phyloP scores from a whole-genome alignment of 768 basidiomycete genomes.

The Amanita thiersii region DNA sequence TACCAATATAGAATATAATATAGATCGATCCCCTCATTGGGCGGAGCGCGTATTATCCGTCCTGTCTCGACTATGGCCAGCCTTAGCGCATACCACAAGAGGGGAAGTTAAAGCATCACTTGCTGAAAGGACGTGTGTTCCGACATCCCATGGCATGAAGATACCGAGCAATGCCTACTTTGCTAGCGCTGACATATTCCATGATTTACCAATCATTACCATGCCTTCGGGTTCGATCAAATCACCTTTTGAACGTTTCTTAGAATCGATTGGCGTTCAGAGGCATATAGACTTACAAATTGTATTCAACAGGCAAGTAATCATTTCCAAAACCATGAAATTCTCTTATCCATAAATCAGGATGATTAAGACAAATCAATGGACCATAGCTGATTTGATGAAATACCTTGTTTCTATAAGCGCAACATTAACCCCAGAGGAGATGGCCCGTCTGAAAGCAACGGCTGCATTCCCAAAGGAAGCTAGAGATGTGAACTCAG shows the following conservation, averaged over 20 bases:
- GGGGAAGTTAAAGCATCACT: slow-evolving; percentile 41
- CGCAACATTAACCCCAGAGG: slow-evolving; percentile 37
- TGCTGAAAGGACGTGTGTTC: slow-evolving; percentile 49
- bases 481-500: slow-evolving; percentile 13
- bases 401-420: slow-evolving; percentile 84
- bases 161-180: slow-evolving; percentile 74
- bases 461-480: slow-evolving; percentile 79
- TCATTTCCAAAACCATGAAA: not conserved
- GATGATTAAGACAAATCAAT: slow-evolving; percentile 85
- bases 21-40: slow-evolving; percentile 61
- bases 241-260: slow-evolving; percentile 61
- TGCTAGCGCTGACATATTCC: slow-evolving; percentile 77
- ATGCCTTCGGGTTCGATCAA: slow-evolving; percentile 66
- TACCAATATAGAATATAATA: slow-evolving; percentile 43
- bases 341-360: slow-evolving; percentile 25
- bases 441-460: slow-evolving; percentile 41
- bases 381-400: slow-evolving; percentile 79
- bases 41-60: slow-evolving; percentile 70
- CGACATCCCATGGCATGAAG: slow-evolving; percentile 69
- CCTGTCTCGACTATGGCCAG: slow-evolving; percentile 67
- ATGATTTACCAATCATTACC: slow-evolving; percentile 76
- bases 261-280: slow-evolving; percentile 73
- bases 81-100: slow-evolving; percentile 41
- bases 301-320: slow-evolving; percentile 73
- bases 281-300: slow-evolving; percentile 90